Evolutionary conservation across 129 eudicot genomes (phyloP).

Genomic region (Solidago caesia): DNA sequence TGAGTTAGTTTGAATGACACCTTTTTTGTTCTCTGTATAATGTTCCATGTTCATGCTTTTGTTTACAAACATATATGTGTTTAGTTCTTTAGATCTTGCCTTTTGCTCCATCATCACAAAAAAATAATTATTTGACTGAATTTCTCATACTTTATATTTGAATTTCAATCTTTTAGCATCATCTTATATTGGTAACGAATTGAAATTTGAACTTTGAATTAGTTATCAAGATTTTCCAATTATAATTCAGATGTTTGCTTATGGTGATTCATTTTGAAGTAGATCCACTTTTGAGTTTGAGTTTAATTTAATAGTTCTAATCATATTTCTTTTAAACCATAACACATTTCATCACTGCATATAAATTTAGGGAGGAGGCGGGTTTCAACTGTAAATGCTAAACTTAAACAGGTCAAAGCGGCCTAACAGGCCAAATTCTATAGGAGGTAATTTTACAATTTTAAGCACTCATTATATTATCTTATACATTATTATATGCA

Average conservation of each 20-base stretch:
- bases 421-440: constrained; percentile 57
- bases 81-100: constrained; percentile 23
- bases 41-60: constrained; percentile 14
- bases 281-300: neutral
- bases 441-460: constrained; percentile 52
- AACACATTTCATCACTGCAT: neutral
- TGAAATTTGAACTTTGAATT: neutral
- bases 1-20: constrained; percentile 2
- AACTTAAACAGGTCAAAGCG: constrained; percentile 54
- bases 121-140: constrained; percentile 9
- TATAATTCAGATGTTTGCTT: neutral
- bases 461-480: constrained; percentile 5
- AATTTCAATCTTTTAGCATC: neutral
- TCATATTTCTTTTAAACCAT: neutral
- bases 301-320: neutral
- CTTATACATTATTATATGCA: neutral
- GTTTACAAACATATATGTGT: neutral
- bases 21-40: constrained; percentile 24
- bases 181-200: neutral
- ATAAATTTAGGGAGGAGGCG: constrained; percentile 27
- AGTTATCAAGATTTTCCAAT: neutral
- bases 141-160: neutral
- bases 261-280: neutral
- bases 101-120: constrained; percentile 21
- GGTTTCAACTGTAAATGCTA: constrained; percentile 45